phyloP scores from a whole-genome alignment of 73 alveolate genomes.

The Urostyla sp. region DNA sequence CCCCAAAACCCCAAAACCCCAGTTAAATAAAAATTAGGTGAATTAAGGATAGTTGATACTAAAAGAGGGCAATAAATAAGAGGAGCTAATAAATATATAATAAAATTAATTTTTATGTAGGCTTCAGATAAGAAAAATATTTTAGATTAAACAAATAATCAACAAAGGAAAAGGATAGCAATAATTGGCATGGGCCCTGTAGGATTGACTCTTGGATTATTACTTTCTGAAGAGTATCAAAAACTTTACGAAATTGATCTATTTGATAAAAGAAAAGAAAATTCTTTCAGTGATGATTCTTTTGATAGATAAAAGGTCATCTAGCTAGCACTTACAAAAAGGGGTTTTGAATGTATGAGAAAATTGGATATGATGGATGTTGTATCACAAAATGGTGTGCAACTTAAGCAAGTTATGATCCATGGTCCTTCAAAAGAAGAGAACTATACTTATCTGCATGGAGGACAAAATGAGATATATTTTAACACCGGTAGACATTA shows the following conservation, averaged over 20 bases:
- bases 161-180: background rate
- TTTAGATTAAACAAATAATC: too few species aligned
- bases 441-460: conserved; percentile 28
- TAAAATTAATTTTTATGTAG: too few species aligned
- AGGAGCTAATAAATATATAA: too few species aligned
- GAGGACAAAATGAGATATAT: conserved; percentile 1
- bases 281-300: conserved; percentile 5
- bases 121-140: too few species aligned
- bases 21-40: too few species aligned
- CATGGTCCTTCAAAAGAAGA: conserved; percentile 38
- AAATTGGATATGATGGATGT: background rate
- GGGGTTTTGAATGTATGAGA: conserved; percentile 32
- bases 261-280: conserved; percentile 24
- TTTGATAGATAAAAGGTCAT: conserved; percentile 15
- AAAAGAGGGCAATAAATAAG: too few species aligned
- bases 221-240: background rate
- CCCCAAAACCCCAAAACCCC: too few species aligned
- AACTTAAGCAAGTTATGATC: too few species aligned
- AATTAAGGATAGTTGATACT: too few species aligned
- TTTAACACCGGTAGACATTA: conserved; percentile 20
- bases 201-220: background rate
- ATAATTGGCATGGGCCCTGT: conserved; percentile 35
- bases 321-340: conserved; percentile 14
- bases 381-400: conserved; percentile 35
- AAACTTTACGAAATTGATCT: background rate